Evolutionary conservation across 2,329 filamentous ascomycete species (phyloP), one percentile per base, ranked within the genome.

Genomic region (Periconia sp.): DNA sequence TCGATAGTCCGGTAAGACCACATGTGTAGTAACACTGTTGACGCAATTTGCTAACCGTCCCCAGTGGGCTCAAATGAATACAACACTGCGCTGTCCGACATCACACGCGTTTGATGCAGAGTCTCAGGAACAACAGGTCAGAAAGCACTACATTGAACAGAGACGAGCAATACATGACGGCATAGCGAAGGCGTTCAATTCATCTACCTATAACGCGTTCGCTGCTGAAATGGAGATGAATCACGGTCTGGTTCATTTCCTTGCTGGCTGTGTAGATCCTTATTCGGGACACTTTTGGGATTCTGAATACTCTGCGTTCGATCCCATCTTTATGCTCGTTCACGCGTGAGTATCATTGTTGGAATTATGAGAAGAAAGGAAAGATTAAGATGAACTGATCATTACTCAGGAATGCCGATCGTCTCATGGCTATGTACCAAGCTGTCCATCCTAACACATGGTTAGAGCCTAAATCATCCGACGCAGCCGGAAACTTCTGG

Each of bases 391-490:
- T 10, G 35, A 23, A 37, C 15, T 6, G n/a, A 0, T 9, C 2
- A 35, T 3, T 31, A 10, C n/a, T 57, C 41, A 67, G 70, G 57
- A 73, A 74, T 41, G 64, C 73, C 35, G 72, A 74, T 49, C 68
- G 72, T 14, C 50, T 70, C 5, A 90, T 92, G 71, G 84, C 89
- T 37, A 80, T 95, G 59, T 94, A 89, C 86, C 89, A 92, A 74
- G 78, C 81, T 1, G 72, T 92, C 6, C 82, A 93, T 56, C 88
- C 89, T 0, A 75, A 83, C n/a, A 80, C 80, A 9, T 91, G 84
- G 74, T 81, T 91, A 11, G 73, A 79, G 20, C 80, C 86, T 0
- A 55, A 55, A 3, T 55, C 48, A 10, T 69, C 76, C 13, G 53
- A 50, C n/a, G 52, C 45, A 2, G 51, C 41, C 9, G 60, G 62